Evolutionary conservation across 345 rosid genomes (phyloP), one percentile per base, ranked within the genome.

Genomic region (Isatis tinctoria): DNA sequence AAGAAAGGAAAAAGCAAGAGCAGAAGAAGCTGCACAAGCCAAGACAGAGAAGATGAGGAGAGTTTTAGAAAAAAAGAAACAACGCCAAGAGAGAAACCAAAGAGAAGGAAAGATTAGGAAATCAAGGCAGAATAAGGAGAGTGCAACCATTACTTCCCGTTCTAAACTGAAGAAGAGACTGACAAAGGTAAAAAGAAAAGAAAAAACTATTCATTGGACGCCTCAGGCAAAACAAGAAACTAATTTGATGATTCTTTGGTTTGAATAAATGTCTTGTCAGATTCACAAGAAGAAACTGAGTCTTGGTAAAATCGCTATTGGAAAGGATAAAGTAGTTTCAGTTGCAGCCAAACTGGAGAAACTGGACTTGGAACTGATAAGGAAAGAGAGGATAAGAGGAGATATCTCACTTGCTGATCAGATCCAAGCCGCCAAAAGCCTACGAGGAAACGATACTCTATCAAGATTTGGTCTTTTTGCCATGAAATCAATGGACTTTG

Each of bases 371-470:
- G 91, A 88, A 73, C 57, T 84, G 49, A 68, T 84, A 53, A 81
- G 66, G 83, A 84, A 74, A 75, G 90, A 89, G 69, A 87, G 84
- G 70, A 76, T 71, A 72, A 79, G 56, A 57, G 84, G 78, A 36
- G 79, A 81, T 68, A 75, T 81, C 73, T 86, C 96, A 13, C 88
- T 94, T 32, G 97, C 96, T 8, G 97, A 94, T 43, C 93, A 91
- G 86, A 91, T 93, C 73, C 85, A 22, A 73, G 92, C 88, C 0
- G 94, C 96, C 58, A 91, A 84, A 67, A 88, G 37, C 62, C 87
- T 36, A 80, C 76, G 85, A 81, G 76, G 76, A 64, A 75, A 20
- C 30, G 67, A 57, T 64, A 11, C 14, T 48, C 39, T 76, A 18
- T 27, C 62, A 10, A 71, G 72, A 40, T 30, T 62, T 58, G 72